These are phyloP conservation scores for Plasmodium knowlesi DNA, from an alignment of 169 alveolate species.

Conservation along the genomic window DNA sequence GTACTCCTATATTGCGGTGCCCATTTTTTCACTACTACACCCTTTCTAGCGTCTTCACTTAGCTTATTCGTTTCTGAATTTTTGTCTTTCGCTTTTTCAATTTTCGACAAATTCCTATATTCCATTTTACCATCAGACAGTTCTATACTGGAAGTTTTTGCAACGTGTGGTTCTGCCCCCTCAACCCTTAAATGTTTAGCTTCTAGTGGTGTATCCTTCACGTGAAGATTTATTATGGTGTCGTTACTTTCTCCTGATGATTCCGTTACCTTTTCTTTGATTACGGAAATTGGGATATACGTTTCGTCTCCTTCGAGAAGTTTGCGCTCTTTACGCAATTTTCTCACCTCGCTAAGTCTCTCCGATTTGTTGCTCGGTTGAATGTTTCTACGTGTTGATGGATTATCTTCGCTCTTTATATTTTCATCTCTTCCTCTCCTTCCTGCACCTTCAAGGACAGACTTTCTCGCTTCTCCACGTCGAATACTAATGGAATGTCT, in stretches of 20 bases:
- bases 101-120: not conserved
- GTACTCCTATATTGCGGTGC: not conserved
- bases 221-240: conserved; percentile 30
- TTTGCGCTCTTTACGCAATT: not conserved
- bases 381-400: not conserved
- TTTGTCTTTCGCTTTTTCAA: not conserved
- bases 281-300: conserved; percentile 51
- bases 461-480: not conserved
- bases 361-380: not conserved
- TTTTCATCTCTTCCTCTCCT: not conserved
- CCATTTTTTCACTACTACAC: not conserved
- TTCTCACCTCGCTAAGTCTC: not conserved
- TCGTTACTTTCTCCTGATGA: conserved; percentile 16
- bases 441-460: not conserved
- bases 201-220: not conserved
- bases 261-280: conserved; percentile 8
- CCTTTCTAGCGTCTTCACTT: not conserved
- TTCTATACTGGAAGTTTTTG: not conserved
- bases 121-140: not conserved
- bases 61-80: not conserved
- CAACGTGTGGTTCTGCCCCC: not conserved
- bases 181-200: not conserved
- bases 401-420: not conserved
- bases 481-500: not conserved
- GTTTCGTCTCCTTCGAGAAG: not conserved